Base-by-base conservation (phyloP, 495 filamentous ascomycete genomes). In the Penicillium silybi region DNA sequence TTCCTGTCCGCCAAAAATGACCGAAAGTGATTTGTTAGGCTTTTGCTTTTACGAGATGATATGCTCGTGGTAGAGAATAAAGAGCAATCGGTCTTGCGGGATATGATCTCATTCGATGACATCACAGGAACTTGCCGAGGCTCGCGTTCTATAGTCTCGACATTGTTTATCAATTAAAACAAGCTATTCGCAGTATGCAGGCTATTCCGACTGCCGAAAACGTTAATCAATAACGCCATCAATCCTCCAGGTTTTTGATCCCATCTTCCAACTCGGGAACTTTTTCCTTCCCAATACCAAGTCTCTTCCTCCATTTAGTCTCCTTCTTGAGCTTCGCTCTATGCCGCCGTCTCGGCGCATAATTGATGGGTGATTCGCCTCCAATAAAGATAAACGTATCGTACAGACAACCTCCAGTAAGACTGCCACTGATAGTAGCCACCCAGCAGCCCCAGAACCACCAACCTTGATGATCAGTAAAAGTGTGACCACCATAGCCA, bases 391-490 rank as follows among this genome's bases (percentile, higher is more conserved):
- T 64, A 17, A 54, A 51, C 32, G 52, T 49, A 26, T 64, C 61
- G 17, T 64, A 64, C 3, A 64, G 7, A 4, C 27, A 26, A 4
- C 54, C 58, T 2, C 58, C 61, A 26, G 50, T 26, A 23, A 55
- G 22, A 11, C 41, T 39, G 17, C 61, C 58, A 44, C 49, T 56
- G 29, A 64, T 62, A 29, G 53, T 54, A n/a, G 61, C 61, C 9
- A 52, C 34, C 61, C 61, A 64, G 8, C 51, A 40, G 4, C 61
- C 61, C 58, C 58, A 64, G 7, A 64, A 32, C 61, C 58, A 64
- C 60, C 60, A 63, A 6, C 49, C 60, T 27, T 57, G 35, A 23
- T 37, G 39, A 20, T 41, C 41, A 22, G 47, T 26, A 39, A 49
- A 48, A n/a, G 45, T n/a, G 0, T 39, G 22, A n/a, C 48, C 42